Base-by-base conservation (phyloP, 2,329 filamentous ascomycete genomes). In the Arthrobotrys sphaeroides region DNA sequence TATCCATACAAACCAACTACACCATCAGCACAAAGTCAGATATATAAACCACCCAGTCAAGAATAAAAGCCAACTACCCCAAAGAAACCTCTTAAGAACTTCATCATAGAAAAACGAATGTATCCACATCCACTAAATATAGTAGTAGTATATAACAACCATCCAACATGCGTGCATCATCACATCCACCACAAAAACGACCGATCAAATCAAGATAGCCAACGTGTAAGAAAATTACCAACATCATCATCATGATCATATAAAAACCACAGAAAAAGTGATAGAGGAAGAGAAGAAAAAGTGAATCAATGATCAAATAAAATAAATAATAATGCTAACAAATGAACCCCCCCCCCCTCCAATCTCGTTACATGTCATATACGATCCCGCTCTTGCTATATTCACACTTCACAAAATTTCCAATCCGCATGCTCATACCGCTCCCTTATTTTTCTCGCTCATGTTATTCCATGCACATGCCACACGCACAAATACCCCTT, bases 181-280 rank as follows among this genome's bases (percentile, higher is more conserved):
- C 40, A 70, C 77, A 40, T 69, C 77, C 31, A 42, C 45, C 60
- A 33, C 43, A 62, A 45, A 62, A 33, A 26, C 47, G 12, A 51
- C 51, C 53, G 38, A 78, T 78, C 53, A 61, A 69, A 28, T 26
- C 13, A 26, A 49, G 2, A 9, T 2, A 3, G 31, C 28, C 3
- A 5, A 18, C 2, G 16, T 28, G 4, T 5, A 13, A n/a, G 12
- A 40, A 2, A 40, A 13, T 13, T 40, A 40, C 36, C 36, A 40
- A 40, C 36, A 40, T 40, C 36, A n/a, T 40, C 36, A 40, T n/a
- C n/a, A n/a, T n/a, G n/a, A n/a, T n/a, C n/a, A n/a, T n/a, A n/a
- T n/a, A n/a, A n/a, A n/a, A n/a, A n/a, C n/a, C n/a, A n/a, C n/a
- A 10, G 28, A 10, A 10, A 33, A 33, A 33, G 10, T 5, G 10